phyloP scores from a whole-genome alignment of 140 eudicot species.

The Anethum foeniculum region DNA sequence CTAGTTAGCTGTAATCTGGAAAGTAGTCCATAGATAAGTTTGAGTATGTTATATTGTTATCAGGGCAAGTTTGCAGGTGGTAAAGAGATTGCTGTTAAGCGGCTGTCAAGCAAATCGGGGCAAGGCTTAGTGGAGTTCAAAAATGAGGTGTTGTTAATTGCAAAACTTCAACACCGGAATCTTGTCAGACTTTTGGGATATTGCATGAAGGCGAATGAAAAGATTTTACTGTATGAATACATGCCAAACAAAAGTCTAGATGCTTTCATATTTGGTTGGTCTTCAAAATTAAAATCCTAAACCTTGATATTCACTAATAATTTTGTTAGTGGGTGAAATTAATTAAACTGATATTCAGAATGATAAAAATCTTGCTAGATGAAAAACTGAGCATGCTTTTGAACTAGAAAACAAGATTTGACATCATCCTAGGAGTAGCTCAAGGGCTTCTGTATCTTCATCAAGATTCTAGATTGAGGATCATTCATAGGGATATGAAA shows the following conservation, averaged over 20 bases:
- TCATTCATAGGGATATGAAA: slow-evolving; percentile 6
- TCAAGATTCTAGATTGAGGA: slow-evolving; percentile 7
- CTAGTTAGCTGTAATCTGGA: neutral
- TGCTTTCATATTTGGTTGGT: slow-evolving; percentile 8
- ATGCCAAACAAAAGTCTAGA: slow-evolving; percentile 8
- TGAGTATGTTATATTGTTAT: neutral
- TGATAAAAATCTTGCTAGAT: neutral
- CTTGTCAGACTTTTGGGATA: slow-evolving; percentile 6
- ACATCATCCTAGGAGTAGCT: slow-evolving; percentile 8
- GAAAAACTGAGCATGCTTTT: neutral
- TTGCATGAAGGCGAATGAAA: neutral
- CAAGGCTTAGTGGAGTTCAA: slow-evolving; percentile 6
- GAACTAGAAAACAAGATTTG: neutral
- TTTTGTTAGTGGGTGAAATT: neutral
- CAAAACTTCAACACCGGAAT: slow-evolving; percentile 5
- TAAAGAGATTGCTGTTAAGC: slow-evolving; percentile 1
- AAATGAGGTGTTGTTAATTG: slow-evolving; percentile 4
- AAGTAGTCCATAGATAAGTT: neutral
- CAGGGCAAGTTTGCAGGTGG: neutral
- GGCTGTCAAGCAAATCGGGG: slow-evolving; percentile 5
- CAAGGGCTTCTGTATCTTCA: slow-evolving; percentile 11
- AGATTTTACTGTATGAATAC: slow-evolving; percentile 6
- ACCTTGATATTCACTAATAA: neutral
- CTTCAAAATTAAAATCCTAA: neutral
- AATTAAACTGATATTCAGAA: neutral